These are phyloP conservation scores for Dendrocalamus sinicus DNA, from an alignment of 176 grass and related monocot species.

Conservation along the genomic window DNA sequence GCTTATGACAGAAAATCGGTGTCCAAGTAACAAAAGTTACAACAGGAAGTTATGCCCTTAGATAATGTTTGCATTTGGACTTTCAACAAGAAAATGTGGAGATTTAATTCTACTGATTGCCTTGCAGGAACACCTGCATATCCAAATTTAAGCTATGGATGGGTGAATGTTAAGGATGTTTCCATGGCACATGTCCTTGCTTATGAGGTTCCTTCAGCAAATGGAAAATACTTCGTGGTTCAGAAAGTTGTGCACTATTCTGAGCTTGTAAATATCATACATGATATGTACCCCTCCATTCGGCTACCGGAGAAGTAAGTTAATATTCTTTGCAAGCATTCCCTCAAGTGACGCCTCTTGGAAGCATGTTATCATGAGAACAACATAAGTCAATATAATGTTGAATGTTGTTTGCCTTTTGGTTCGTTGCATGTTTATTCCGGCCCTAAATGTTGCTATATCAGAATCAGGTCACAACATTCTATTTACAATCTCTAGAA, in stretches of 20 bases:
- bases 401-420: not conserved
- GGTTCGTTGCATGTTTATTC: not conserved
- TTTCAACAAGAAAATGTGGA: not conserved
- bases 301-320: conserved; percentile 37
- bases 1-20: not conserved
- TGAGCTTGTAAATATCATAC: conserved; percentile 34
- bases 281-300: conserved; percentile 27
- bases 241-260: conserved; percentile 41
- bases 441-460: not conserved
- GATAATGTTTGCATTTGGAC: no score
- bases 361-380: not conserved
- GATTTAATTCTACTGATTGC: not conserved
- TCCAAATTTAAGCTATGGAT: conserved; percentile 21
- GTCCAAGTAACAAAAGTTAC: not conserved
- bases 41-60: not conserved
- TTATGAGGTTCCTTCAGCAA: conserved; percentile 31
- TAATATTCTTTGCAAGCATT: not conserved
- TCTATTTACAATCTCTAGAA: not conserved
- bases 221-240: conserved; percentile 39
- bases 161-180: conserved; percentile 45
- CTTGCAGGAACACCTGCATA: conserved; percentile 36
- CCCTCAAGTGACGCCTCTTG: not conserved
- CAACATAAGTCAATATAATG: not conserved
- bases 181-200: conserved; percentile 44
- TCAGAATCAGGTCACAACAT: not conserved